Percentiles rank a stretch among this genome's conserved stretches.
Conservation (phyloP, 78 protist genomes). For the Guillardia theta region DNA sequence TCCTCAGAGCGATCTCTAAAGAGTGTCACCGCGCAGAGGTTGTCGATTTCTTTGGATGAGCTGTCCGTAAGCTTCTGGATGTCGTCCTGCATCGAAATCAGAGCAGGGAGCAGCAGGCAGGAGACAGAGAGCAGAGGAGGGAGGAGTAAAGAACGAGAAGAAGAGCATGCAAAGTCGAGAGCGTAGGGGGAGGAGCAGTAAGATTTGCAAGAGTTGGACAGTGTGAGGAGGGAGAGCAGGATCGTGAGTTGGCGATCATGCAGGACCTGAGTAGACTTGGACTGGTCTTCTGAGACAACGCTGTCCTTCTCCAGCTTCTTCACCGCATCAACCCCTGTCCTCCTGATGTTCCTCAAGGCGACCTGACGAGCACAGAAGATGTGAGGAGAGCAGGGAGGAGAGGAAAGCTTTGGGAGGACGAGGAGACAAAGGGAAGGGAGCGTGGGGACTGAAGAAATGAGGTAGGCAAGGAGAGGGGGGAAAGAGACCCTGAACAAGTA, state of each 20-base stretch:
- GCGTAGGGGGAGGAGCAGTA: background rate
- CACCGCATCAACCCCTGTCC: background rate
- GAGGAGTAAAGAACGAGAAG: background rate
- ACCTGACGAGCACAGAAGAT: background rate
- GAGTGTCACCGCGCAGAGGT: background rate
- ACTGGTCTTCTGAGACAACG: background rate
- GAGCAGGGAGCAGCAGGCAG: background rate
- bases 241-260: background rate
- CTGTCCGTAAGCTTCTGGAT: background rate
- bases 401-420: background rate
- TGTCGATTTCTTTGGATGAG: background rate
- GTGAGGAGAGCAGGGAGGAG: background rate
- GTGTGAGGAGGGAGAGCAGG: background rate
- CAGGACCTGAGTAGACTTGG: background rate
- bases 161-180: background rate
- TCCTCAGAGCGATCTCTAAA: background rate
- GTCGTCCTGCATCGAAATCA: constrained; percentile 13
- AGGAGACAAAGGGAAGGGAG: background rate
- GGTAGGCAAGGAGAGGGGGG: background rate
- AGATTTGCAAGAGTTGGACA: background rate
- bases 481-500: background rate
- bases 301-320: background rate
- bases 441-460: background rate
- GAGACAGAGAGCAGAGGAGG: background rate
- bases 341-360: background rate